phyloP scores from a whole-genome alignment of 495 filamentous ascomycete genomes.

The Penicillium psychrofluorescens region DNA sequence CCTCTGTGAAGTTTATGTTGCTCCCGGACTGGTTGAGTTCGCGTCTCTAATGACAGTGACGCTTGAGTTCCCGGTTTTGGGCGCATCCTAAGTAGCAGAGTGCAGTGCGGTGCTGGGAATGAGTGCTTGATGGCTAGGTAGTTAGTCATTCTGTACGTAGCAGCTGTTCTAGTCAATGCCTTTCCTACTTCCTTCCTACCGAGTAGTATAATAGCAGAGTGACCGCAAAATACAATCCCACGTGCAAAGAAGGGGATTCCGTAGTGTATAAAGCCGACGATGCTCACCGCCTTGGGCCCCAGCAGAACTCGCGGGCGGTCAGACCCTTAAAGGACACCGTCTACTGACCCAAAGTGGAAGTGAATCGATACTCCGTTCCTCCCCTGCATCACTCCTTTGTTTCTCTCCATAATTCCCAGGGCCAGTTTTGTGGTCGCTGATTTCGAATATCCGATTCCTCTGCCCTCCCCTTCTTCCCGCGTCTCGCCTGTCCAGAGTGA shows the following conservation, averaged over 20 bases:
- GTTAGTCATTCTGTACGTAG: background rate
- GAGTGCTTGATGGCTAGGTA: background rate
- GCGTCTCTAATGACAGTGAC: constrained; percentile 15
- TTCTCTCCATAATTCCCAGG: constrained; percentile 14
- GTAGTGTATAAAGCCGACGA: background rate
- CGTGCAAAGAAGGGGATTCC: background rate
- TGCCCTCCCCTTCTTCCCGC: background rate
- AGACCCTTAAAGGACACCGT: constrained; percentile 21
- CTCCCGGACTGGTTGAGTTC: constrained; percentile 29
- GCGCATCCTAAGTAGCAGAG: background rate
- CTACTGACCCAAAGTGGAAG: constrained; percentile 25
- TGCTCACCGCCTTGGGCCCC: constrained; percentile 12
- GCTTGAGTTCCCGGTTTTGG: constrained; percentile 32
- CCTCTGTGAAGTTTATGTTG: background rate
- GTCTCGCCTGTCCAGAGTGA: constrained; percentile 1
- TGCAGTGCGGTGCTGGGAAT: too few species aligned
- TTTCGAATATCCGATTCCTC: background rate
- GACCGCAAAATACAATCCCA: too few species aligned
- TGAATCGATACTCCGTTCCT: constrained; percentile 5
- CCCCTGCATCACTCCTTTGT: constrained; percentile 23
- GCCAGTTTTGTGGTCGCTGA: background rate
- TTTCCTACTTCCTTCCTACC: background rate
- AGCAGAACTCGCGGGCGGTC: constrained; percentile 15
- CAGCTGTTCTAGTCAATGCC: background rate
- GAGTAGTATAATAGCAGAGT: too few species aligned